Evolutionary conservation across 768 basidiomycete genomes (phyloP).

Genomic region (Boletus barrowsii): DNA sequence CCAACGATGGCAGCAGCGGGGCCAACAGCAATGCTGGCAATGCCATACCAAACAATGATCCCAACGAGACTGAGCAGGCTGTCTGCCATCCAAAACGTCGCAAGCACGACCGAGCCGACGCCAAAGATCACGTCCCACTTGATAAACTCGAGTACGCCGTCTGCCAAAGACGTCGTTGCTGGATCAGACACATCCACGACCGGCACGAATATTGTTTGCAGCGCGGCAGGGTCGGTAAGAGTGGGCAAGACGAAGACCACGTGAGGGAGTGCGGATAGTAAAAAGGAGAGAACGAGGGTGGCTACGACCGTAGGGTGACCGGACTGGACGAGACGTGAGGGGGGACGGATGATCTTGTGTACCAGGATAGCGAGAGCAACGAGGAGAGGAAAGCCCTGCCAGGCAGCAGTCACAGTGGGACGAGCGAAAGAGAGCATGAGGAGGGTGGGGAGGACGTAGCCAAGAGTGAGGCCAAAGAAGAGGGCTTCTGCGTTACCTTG

Average conservation of each 20-base stretch:
- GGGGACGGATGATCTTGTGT: constrained; percentile 40
- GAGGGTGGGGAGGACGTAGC: constrained; percentile 45
- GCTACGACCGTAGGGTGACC: constrained; percentile 22
- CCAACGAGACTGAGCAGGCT: constrained; percentile 29
- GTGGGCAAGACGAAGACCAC: constrained; percentile 22
- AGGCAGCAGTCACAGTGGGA: constrained; percentile 45
- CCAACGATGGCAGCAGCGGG: constrained; percentile 52
- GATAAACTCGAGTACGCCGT: constrained; percentile 37
- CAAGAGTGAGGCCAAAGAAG: constrained; percentile 45
- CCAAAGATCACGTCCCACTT: constrained; percentile 51
- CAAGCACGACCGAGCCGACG: constrained; percentile 39
- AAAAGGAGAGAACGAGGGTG: constrained; percentile 14
- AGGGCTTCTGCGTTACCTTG: constrained; percentile 51
- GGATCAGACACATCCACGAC: neutral
- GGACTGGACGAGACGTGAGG: constrained; percentile 13
- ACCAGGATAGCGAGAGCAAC: constrained; percentile 38
- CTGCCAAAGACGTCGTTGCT: neutral
- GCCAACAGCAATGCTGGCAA: constrained; percentile 43
- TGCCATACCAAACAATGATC: constrained; percentile 42
- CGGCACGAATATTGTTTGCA: constrained; percentile 17
- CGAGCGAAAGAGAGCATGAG: constrained; percentile 43
- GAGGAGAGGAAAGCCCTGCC: constrained; percentile 53
- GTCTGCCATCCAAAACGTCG: constrained; percentile 48
- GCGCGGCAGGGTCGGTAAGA: neutral
- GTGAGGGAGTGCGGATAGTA: constrained; percentile 26